Conservation (phyloP, 139 green algal genomes). For the Auxenochlorella pyrenoidosa region DNA sequence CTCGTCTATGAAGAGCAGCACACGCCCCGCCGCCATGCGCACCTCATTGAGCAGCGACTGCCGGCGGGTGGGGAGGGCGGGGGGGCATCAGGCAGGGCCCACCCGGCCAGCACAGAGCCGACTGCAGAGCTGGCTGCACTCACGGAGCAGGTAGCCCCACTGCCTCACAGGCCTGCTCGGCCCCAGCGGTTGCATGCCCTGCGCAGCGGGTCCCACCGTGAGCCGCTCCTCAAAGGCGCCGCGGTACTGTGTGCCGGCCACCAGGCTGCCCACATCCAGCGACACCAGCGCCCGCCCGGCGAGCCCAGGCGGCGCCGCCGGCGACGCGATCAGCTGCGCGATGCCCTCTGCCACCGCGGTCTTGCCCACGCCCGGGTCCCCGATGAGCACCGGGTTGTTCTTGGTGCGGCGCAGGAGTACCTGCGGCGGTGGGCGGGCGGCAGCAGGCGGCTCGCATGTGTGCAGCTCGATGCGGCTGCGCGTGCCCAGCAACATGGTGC, state of each 20-base stretch:
- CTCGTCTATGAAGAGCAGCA: conserved; percentile 85
- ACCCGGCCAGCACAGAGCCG: not conserved
- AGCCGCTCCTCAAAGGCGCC: conserved; percentile 55
- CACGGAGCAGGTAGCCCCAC: too few species aligned
- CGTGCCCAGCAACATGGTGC: too few species aligned
- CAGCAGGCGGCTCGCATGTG: not conserved
- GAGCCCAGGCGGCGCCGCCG: conserved; percentile 34
- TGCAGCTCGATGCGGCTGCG: too few species aligned
- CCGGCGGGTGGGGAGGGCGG: not conserved
- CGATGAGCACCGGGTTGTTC: conserved; percentile 94
- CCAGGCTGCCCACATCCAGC: conserved; percentile 87
- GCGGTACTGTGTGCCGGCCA: conserved; percentile 90
- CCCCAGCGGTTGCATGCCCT: too few species aligned
- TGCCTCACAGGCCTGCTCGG: too few species aligned
- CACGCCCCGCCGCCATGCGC: conserved; percentile 43
- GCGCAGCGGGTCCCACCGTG: conserved; percentile 8
- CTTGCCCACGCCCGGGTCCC: conserved; percentile 91
- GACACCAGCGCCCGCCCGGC: conserved; percentile 76
- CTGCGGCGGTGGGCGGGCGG: conserved; percentile 50
- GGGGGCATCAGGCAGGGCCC: not conserved
- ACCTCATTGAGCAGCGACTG: conserved; percentile 71
- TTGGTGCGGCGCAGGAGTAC: conserved; percentile 89
- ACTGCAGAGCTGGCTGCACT: not conserved
- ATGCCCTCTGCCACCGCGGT: conserved; percentile 91
- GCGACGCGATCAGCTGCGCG: conserved; percentile 67